A percentile compares a stretch with the other conserved stretches of the same genome.
Evolutionary conservation across 2,329 filamentous ascomycete species (phyloP).

Genomic region (Diaporthe velutina): DNA sequence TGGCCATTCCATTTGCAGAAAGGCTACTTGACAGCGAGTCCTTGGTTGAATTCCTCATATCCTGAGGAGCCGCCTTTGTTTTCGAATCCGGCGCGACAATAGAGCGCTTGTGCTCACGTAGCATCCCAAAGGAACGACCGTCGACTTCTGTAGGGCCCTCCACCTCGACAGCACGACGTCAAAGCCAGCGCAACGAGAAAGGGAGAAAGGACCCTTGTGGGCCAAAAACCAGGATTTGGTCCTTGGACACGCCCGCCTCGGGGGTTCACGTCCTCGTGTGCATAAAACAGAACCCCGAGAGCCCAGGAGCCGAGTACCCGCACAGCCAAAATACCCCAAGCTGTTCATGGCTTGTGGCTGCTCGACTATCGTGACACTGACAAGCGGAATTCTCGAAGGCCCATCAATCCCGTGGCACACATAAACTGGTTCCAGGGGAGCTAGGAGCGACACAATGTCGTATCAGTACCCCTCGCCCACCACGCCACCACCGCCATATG

Average conservation of each 20-base stretch:
- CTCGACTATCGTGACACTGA: conserved; percentile 1
- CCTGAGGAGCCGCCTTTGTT: conserved; percentile 32
- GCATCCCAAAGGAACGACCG: conserved; percentile 52
- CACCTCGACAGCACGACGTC: neutral
- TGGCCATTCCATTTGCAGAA: conserved; percentile 40
- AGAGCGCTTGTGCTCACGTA: conserved; percentile 23
- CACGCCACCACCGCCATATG: conserved; percentile 54
- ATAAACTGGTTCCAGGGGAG: conserved; percentile 38
- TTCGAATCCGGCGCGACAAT: conserved; percentile 35
- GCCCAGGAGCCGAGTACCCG: neutral
- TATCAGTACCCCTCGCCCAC: conserved; percentile 59
- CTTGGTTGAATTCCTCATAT: conserved; percentile 21
- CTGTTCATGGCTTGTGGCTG: conserved; percentile 26
- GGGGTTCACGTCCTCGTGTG: neutral
- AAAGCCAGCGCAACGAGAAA: conserved; percentile 16
- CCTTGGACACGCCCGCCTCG: conserved; percentile 14
- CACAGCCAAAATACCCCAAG: neutral
- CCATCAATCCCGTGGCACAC: conserved; percentile 17
- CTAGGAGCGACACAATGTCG: conserved; percentile 60
- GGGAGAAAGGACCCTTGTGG: conserved; percentile 3
- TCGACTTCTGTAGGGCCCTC: conserved; percentile 3
- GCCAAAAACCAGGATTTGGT: neutral
- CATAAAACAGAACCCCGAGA: neutral
- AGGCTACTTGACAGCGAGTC: conserved; percentile 32
- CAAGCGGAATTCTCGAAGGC: conserved; percentile 18